Base-by-base conservation (phyloP, 805 yeast species). In the Starmerella stellata region DNA sequence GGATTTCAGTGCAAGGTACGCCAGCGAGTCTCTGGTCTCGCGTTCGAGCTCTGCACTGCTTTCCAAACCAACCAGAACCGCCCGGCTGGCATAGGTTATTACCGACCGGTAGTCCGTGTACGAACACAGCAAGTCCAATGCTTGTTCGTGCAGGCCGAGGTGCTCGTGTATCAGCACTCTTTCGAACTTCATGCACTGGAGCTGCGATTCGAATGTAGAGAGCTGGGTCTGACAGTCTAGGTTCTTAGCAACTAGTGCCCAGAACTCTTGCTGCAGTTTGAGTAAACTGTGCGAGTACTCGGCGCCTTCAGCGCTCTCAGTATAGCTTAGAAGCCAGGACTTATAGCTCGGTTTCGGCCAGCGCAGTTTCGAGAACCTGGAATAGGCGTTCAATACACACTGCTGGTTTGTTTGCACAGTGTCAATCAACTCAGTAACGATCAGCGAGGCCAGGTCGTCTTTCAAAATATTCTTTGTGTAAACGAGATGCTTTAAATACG, bases 71-170 rank as follows among this genome's bases (percentile, higher is more conserved):
- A n/a, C n/a, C n/a, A n/a, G n/a, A 23, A 23, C 25, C 11, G 25
- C 25, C 7, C 25, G 7, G 11, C 15, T 8, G 19, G 32, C 32
- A 13, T 29, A 62, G 25, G 52, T 50, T 5, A 60, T 41, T 2
- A 62, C 53, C 4, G 56, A 46, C 5, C 50, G 46, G 39, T 51
- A 62, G 35, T 62, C 66, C 2, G 53, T 46, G 13, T 58, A 41
- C 2, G 45, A 43, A n/a, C 40, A 44, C 32, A 62, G 48, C 18
- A 54, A 45, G 16, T 52, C 53, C 24, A 62, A 36, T 20, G 59
- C 48, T 27, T 54, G 50, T 29, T 51, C 57, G 39, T 58, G 60
- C 7, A 52, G 45, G 4, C 59, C 59, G 5, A 58, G 41, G 7
- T 49, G 46, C 19, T 54, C 49, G 42, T 54, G 56, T 3, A 60